Percentiles rank a stretch among this genome's conserved stretches.
These are phyloP conservation scores for Selaginella tamariscina DNA, from an alignment of 75 land plant species.

Conservation along the genomic window DNA sequence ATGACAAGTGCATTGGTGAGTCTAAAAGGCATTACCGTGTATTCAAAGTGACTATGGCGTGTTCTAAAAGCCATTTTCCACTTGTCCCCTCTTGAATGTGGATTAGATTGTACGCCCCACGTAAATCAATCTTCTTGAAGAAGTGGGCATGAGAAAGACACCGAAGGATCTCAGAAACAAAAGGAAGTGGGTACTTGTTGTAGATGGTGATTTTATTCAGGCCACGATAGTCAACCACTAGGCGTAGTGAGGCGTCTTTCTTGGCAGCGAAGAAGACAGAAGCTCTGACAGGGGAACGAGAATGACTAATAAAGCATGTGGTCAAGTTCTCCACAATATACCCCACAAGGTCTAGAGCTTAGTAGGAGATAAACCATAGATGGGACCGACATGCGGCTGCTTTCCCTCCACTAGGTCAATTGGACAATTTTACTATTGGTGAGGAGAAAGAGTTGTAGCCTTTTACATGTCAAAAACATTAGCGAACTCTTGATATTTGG, in stretches of 20 bases:
- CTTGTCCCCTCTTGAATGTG: not conserved
- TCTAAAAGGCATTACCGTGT: conserved; percentile 3
- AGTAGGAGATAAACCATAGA: too few relatives aligned
- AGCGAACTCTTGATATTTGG: too few relatives aligned
- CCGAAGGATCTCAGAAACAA: not conserved
- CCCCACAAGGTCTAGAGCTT: too few relatives aligned
- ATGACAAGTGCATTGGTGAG: not conserved
- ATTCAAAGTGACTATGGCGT: conserved; percentile 1
- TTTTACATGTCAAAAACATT: too few relatives aligned
- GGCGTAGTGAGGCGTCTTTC: conserved; percentile 5
- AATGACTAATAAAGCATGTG: too few relatives aligned
- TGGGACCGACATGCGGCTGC: too few relatives aligned
- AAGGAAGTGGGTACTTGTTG: not conserved
- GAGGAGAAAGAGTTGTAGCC: too few relatives aligned
- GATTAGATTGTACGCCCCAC: conserved; percentile 4
- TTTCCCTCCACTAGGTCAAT: too few relatives aligned
- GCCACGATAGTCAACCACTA: conserved; percentile 12
- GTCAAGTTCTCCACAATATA: too few relatives aligned
- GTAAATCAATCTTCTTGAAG: not conserved
- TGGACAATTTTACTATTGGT: too few relatives aligned
- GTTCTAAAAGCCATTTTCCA: conserved; percentile 1
- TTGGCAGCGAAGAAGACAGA: not conserved
- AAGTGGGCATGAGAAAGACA: not conserved
- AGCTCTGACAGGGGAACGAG: not conserved
- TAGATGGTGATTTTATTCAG: conserved; percentile 8